Evolutionary conservation across 306 rosid species (phyloP), one percentile per base, ranked within the genome.

Genomic region (Styphnolobium japonicum): DNA sequence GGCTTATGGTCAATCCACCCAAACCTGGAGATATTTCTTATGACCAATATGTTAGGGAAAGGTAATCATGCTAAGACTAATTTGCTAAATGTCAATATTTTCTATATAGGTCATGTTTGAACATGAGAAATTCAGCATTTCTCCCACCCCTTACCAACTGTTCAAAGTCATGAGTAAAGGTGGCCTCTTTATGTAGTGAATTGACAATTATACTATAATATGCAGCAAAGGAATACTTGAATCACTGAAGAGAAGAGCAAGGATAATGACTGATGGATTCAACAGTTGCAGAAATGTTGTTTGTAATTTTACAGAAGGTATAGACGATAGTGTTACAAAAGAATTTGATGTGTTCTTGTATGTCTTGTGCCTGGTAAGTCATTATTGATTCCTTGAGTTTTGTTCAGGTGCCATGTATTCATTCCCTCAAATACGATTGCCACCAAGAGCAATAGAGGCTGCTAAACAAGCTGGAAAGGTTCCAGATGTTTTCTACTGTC

Each of bases 271-370:
- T 34, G 98, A 95, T 83, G 99, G 98, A 83, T 96, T 96, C 79
- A 96, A 96, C 89, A 91, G 94, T 82, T 96, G 99, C 91, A 93
- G 92, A 91, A 96, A 96, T 75, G 91, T 96, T 42, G 94, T 96
- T 62, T 96, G 99, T 70, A 96, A 96, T 86, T 96, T 96, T 86
- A 96, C 99, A 27, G 99, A 96, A 91, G 99, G 99, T 96, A 87
- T 63, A 65, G 25, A 63, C 42, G 40, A 76, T 3, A 29, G 12
- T 36, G 33, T 37, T 67, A 42, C 37, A 25, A 56, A 43, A 2
- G 14, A 65, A 29, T 2, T 11, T 18, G 45, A 45, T 19, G 2
- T 31, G 4, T 61, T 76, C 61, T 46, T 36, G 0, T 69, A 51
- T 43, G 18, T 63, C 31, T 29, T n/a, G n/a, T 65, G 34, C 25